A percentile compares a stretch with the other conserved stretches of the same genome.
Conservation (phyloP, 179 eudicot genomes). For the Beta lomatogona region DNA sequence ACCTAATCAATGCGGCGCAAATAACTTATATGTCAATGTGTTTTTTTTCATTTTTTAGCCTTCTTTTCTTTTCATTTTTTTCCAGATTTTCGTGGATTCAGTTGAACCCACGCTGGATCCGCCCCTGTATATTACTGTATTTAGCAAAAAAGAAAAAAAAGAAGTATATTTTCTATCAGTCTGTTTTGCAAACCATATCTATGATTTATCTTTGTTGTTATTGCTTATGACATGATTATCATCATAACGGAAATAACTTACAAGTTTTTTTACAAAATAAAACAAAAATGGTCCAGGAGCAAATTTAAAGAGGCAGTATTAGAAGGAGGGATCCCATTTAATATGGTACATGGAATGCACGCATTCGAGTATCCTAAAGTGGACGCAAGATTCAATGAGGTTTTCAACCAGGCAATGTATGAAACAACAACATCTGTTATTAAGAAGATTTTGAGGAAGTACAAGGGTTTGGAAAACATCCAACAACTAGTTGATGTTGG, state of each 20-base stretch:
- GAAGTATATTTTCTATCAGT: no score
- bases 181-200: no score
- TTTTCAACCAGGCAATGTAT: conserved; percentile 43
- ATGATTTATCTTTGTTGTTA: no score
- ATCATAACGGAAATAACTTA: no score
- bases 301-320: conserved; percentile 32
- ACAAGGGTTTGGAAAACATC: conserved; percentile 42
- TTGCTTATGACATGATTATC: background rate
- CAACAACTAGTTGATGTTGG: conserved; percentile 47
- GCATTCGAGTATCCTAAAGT: conserved; percentile 29
- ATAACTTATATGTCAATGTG: no score
- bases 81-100: no score
- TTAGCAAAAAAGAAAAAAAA: no score
- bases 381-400: conserved; percentile 29
- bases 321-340: conserved; percentile 42
- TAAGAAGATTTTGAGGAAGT: conserved; percentile 30
- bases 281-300: conserved; percentile 17
- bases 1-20: no score
- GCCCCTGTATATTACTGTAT: no score
- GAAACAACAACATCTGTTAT: conserved; percentile 22
- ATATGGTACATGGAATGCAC: conserved; percentile 34
- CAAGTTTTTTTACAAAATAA: background rate
- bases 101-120: no score
- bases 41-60: no score
- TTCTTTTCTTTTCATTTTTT: no score